Evolutionary conservation across 78 protist species (phyloP).

Genomic region (Thecamonas trahens): DNA sequence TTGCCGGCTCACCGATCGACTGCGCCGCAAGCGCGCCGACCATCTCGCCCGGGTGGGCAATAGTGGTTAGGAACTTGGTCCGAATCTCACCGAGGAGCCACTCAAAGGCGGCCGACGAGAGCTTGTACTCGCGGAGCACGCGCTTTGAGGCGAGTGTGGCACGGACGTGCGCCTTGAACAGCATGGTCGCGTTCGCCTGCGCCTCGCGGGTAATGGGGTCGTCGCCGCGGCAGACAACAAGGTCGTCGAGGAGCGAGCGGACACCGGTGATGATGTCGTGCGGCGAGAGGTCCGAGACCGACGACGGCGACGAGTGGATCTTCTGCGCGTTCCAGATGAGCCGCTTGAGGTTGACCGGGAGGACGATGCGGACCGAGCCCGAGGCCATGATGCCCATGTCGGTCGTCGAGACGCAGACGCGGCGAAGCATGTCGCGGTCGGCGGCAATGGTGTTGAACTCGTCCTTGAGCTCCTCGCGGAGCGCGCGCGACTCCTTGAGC

Average conservation of each 20-base stretch:
- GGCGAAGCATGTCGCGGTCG: conserved; percentile 53
- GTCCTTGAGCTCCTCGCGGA: background rate
- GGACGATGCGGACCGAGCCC: background rate
- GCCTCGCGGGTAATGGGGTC: conserved; percentile 57
- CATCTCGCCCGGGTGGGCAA: conserved; percentile 88
- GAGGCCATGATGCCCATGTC: background rate
- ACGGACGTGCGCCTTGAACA: conserved; percentile 66
- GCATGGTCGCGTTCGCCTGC: conserved; percentile 62
- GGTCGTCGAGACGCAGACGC: too few species aligned
- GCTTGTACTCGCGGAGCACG: conserved; percentile 60
- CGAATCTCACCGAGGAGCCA: conserved; percentile 93
- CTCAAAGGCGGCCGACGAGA: conserved; percentile 76
- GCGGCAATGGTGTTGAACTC: conserved; percentile 12
- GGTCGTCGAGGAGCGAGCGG: background rate
- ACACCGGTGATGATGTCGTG: conserved; percentile 15
- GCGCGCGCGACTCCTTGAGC: background rate
- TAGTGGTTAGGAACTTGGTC: conserved; percentile 48
- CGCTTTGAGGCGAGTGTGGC: conserved; percentile 59
- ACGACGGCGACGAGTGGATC: background rate
- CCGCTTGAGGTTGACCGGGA: conserved; percentile 87
- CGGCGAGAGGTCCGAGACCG: conserved; percentile 57
- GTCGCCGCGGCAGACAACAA: conserved; percentile 43
- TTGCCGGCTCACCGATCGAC: conserved; percentile 99
- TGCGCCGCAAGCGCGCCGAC: conserved; percentile 96
- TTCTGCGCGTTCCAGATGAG: conserved; percentile 61